Evolutionary conservation across 2,329 filamentous ascomycete genomes (phyloP).

Genomic region (Hawksworthiomyces lignivorus): DNA sequence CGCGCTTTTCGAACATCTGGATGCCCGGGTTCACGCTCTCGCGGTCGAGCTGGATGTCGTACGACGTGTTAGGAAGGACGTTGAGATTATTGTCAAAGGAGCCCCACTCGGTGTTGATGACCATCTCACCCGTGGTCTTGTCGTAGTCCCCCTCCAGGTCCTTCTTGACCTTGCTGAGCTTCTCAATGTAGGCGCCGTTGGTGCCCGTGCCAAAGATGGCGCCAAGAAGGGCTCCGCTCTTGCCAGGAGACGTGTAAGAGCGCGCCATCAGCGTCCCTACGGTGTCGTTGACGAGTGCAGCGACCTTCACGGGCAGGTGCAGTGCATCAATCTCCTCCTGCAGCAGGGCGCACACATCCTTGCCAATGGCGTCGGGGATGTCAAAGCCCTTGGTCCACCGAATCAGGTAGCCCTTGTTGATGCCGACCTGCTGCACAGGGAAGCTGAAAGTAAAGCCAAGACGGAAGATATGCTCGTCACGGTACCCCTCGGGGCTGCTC

Average conservation of each 20-base stretch:
- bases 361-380: conserved; percentile 86
- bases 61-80: conserved; percentile 77
- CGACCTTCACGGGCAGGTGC: conserved; percentile 83
- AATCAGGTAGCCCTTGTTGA: conserved; percentile 90
- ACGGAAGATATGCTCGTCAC: conserved; percentile 75
- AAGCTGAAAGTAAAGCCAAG: conserved; percentile 99
- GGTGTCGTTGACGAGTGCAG: conserved; percentile 93
- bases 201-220: conserved; percentile 97
- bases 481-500: conserved; percentile 50
- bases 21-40: conserved; percentile 85
- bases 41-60: conserved; percentile 70
- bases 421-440: conserved; percentile 85
- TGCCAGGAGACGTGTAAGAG: conserved; percentile 86
- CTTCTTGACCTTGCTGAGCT: conserved; percentile 78
- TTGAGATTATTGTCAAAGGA: conserved; percentile 93
- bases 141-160: conserved; percentile 64
- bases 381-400: conserved; percentile 99
- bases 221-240: conserved; percentile 80
- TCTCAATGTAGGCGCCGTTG: conserved; percentile 96
- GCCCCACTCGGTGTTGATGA: conserved; percentile 97
- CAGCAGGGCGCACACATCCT: conserved; percentile 87
- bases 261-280: conserved; percentile 97
- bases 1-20: conserved; percentile 98
- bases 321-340: conserved; percentile 85
- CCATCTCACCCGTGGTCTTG: conserved; percentile 81